Percentiles rank a stretch among this genome's conserved stretches.
Conservation (phyloP, 73 alveolate species). For the Paramecium caudatum region DNA sequence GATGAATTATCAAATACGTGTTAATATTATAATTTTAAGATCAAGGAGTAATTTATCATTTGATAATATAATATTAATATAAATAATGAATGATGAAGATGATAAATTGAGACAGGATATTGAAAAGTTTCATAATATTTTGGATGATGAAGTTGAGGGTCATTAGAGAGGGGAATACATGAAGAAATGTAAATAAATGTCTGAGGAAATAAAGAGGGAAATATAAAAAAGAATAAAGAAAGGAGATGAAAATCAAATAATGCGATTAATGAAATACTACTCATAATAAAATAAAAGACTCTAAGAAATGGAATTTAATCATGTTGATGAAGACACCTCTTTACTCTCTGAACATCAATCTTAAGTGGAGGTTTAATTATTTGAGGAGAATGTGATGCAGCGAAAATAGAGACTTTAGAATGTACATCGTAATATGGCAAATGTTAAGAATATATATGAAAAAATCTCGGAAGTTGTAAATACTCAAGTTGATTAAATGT, state of each 20-base stretch:
- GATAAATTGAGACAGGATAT: constrained; percentile 34
- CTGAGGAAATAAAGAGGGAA: constrained; percentile 28
- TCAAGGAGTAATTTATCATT: background rate
- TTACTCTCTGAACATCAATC: background rate
- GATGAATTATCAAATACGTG: constrained; percentile 47
- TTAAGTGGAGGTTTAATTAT: constrained; percentile 31
- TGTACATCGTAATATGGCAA: constrained; percentile 20
- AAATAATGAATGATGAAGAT: constrained; percentile 34
- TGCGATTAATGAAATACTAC: constrained; percentile 37
- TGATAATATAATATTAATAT: constrained; percentile 6
- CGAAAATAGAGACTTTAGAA: constrained; percentile 51
- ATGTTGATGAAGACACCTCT: constrained; percentile 29
- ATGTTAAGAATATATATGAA: background rate
- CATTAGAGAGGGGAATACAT: constrained; percentile 2
- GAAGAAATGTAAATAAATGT: constrained; percentile 12
- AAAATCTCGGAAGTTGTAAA: constrained; percentile 18
- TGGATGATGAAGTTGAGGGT: constrained; percentile 44
- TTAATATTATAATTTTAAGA: constrained; percentile 34
- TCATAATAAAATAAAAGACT: background rate
- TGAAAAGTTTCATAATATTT: background rate
- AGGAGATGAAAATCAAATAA: background rate
- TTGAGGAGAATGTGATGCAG: constrained; percentile 39
- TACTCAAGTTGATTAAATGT: constrained; percentile 42
- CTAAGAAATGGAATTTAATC: background rate
- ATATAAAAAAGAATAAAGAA: constrained; percentile 20